Percentiles rank a stretch among this genome's conserved stretches.
phyloP scores from a whole-genome alignment of 1,139 yeast species.

The Spathaspora sp. region DNA sequence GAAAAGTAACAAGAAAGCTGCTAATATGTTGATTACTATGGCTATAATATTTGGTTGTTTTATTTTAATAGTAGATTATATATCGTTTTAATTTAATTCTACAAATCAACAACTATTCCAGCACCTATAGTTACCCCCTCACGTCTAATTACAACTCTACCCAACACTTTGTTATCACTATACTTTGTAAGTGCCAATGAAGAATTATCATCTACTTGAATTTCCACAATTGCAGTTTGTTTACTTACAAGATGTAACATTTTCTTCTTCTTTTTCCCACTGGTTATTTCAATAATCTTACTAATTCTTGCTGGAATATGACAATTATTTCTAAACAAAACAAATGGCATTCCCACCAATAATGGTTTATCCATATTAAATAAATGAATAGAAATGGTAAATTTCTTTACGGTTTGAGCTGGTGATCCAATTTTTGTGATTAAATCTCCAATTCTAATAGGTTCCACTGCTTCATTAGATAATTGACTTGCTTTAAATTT shows the following conservation, averaged over 20 bases:
- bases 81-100: slow-evolving; percentile 24
- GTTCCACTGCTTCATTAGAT: slow-evolving; percentile 51
- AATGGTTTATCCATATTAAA: slow-evolving; percentile 76
- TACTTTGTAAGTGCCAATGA: slow-evolving; percentile 64
- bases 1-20: slow-evolving; percentile 65
- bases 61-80: slow-evolving; percentile 61
- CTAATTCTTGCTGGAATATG: slow-evolving; percentile 72
- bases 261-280: slow-evolving; percentile 41
- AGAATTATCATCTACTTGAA: slow-evolving; percentile 56
- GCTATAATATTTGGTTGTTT: slow-evolving; percentile 65
- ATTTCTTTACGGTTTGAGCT: slow-evolving; percentile 48
- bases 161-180: slow-evolving; percentile 61
- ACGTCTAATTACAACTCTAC: slow-evolving; percentile 80
- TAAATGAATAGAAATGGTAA: slow-evolving; percentile 58
- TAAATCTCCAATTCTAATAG: slow-evolving; percentile 65
- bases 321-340: slow-evolving; percentile 78
- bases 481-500: slow-evolving; percentile 48
- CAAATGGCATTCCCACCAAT: slow-evolving; percentile 78
- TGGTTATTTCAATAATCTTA: slow-evolving; percentile 51
- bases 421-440: slow-evolving; percentile 50
- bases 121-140: slow-evolving; percentile 91
- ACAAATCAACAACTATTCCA: slow-evolving; percentile 51
- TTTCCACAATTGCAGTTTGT: slow-evolving; percentile 69
- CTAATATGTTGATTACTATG: slow-evolving; percentile 60
- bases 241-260: slow-evolving; percentile 72